These are phyloP conservation scores for Hyphopichia fennica DNA, from an alignment of 1,139 yeast species.

Conservation along the genomic window DNA sequence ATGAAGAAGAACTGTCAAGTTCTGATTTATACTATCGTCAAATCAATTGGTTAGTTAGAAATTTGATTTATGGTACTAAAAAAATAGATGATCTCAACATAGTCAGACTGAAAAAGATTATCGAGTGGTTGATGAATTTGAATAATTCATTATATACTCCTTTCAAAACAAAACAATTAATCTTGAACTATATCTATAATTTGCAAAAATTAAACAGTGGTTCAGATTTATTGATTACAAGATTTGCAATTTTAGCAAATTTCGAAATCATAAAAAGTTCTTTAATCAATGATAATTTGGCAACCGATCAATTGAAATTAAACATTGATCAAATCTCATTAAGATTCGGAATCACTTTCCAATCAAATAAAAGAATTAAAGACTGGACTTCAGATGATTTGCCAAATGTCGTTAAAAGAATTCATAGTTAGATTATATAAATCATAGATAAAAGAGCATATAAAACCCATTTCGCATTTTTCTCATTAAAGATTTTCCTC, in stretches of 20 bases:
- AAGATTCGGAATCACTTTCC: slow-evolving; percentile 43
- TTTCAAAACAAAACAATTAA: slow-evolving; percentile 35
- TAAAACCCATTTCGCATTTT: background rate
- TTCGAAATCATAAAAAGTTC: slow-evolving; percentile 42
- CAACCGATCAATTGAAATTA: slow-evolving; percentile 36
- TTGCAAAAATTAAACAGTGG: slow-evolving; percentile 62
- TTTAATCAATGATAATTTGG: slow-evolving; percentile 14
- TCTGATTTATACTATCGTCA: slow-evolving; percentile 60
- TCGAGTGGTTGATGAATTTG: slow-evolving; percentile 69
- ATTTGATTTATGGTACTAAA: slow-evolving; percentile 46
- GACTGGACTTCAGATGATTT: slow-evolving; percentile 63
- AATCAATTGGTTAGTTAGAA: slow-evolving; percentile 63
- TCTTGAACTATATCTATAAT: slow-evolving; percentile 45
- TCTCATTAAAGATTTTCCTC: too few relatives aligned
- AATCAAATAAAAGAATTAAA: slow-evolving; percentile 51
- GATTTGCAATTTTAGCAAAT: slow-evolving; percentile 57
- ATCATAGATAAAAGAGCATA: slow-evolving; percentile 2
- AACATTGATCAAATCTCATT: slow-evolving; percentile 48
- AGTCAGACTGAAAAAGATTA: slow-evolving; percentile 50
- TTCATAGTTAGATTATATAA: slow-evolving; percentile 16
- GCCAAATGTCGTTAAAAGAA: slow-evolving; percentile 42
- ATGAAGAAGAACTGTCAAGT: slow-evolving; percentile 19
- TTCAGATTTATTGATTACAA: slow-evolving; percentile 57
- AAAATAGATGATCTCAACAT: slow-evolving; percentile 51
- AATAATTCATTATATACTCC: slow-evolving; percentile 49